Percentiles rank a stretch among this genome's conserved stretches.
Conservation (phyloP, 148 eudicot genomes). For the Simmondsia chinensis region DNA sequence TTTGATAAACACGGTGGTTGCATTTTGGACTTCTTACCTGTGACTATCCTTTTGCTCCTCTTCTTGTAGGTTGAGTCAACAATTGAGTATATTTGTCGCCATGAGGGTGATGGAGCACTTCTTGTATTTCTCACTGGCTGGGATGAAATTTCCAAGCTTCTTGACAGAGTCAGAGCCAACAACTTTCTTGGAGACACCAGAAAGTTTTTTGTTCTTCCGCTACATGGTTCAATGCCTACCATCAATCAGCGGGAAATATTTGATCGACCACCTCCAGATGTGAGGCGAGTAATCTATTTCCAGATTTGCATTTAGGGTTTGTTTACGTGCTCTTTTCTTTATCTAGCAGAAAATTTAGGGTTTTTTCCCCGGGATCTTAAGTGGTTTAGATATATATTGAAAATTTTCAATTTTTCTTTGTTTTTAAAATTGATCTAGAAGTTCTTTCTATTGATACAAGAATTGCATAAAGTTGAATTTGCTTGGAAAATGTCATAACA, state of each 20-base stretch:
- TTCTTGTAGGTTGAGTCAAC: conserved; percentile 73
- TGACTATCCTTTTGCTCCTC: neutral
- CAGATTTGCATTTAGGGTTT: too few relatives aligned
- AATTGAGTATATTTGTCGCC: conserved; percentile 73
- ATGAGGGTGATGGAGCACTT: conserved; percentile 79
- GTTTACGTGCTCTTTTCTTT: too few relatives aligned
- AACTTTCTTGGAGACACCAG: conserved; percentile 58
- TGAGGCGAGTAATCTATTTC: conserved; percentile 30
- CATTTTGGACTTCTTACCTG: neutral
- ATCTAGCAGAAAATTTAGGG: too few relatives aligned
- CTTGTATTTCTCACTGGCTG: conserved; percentile 97
- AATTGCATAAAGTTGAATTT: too few relatives aligned
- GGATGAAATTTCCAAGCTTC: conserved; percentile 96
- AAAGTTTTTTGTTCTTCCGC: conserved; percentile 76
- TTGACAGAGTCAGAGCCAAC: conserved; percentile 55
- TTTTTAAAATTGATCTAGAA: too few relatives aligned
- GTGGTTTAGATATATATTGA: neutral
- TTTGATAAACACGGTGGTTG: too few relatives aligned
- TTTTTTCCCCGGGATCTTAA: too few relatives aligned
- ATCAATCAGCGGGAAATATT: conserved; percentile 89
- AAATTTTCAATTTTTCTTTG: neutral
- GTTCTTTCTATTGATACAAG: too few relatives aligned
- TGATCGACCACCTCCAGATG: conserved; percentile 68
- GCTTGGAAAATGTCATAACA: too few relatives aligned
- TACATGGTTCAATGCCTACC: conserved; percentile 99